These are phyloP conservation scores for Penicillium mononematosum DNA, from an alignment of 495 filamentous ascomycete genomes.

Conservation along the genomic window DNA sequence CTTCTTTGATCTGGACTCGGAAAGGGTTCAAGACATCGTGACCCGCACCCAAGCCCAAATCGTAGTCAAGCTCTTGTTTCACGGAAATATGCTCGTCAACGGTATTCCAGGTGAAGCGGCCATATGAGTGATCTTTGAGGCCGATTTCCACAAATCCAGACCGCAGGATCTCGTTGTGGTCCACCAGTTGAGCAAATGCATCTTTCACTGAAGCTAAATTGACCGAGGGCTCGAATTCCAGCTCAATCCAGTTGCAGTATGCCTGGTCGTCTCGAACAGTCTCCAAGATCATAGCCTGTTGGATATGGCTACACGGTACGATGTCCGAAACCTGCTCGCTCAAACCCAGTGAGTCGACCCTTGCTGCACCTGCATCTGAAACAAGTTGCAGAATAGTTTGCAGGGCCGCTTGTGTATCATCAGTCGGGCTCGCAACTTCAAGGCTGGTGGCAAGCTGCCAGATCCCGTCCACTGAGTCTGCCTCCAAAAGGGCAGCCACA, in stretches of 20 bases:
- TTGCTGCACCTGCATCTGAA: conserved; percentile 24
- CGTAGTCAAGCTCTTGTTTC: conserved; percentile 31
- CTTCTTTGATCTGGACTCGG: conserved; percentile 47
- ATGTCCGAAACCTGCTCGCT: conserved; percentile 48
- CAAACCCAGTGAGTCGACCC: conserved; percentile 22
- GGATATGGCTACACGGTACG: conserved; percentile 64
- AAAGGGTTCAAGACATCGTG: conserved; percentile 57
- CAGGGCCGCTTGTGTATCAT: conserved; percentile 20
- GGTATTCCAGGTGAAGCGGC: conserved; percentile 60
- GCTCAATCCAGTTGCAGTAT: conserved; percentile 74
- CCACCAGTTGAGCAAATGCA: conserved; percentile 48
- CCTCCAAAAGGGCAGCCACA: conserved; percentile 57
- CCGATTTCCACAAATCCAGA: conserved; percentile 62
- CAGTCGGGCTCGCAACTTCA: conserved; percentile 10
- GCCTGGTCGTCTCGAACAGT: conserved; percentile 52
- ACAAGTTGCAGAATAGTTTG: conserved; percentile 22
- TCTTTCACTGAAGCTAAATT: conserved; percentile 32
- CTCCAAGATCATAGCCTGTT: conserved; percentile 75
- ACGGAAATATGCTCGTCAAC: conserved; percentile 45
- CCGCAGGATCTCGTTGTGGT: conserved; percentile 62
- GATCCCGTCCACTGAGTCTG: conserved; percentile 42
- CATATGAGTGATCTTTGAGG: conserved; percentile 48
- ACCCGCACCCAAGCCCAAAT: conserved; percentile 25
- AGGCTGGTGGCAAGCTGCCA: conserved; percentile 27
- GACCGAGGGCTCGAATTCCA: conserved; percentile 46